Conservation (phyloP, 306 rosid genomes). For the Inga laurina region DNA sequence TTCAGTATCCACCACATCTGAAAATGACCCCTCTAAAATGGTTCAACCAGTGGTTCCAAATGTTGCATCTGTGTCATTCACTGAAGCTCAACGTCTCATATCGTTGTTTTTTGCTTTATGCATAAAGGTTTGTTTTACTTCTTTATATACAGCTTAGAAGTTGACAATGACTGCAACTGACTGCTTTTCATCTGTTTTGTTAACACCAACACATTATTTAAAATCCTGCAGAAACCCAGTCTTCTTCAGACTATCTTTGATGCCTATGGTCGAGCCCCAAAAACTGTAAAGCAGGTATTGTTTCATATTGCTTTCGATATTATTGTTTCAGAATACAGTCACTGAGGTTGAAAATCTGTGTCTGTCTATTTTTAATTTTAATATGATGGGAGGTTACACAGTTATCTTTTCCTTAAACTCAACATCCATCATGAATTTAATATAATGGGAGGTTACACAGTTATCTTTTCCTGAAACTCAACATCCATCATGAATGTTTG, state of each 20-base stretch:
- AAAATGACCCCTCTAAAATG: slow-evolving; percentile 51
- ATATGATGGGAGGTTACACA: background rate
- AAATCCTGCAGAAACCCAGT: slow-evolving; percentile 77
- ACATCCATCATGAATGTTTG: background rate
- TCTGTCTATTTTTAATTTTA: background rate
- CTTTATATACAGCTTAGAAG: background rate
- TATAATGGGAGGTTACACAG: background rate
- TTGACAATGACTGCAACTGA: slow-evolving; percentile 16
- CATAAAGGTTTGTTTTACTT: slow-evolving; percentile 69
- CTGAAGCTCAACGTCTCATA: slow-evolving; percentile 83
- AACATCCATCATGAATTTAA: background rate
- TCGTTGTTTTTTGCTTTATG: slow-evolving; percentile 93
- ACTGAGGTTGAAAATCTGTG: background rate
- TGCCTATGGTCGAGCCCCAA: slow-evolving; percentile 68
- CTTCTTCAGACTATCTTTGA: slow-evolving; percentile 83
- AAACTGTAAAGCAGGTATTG: slow-evolving; percentile 81
- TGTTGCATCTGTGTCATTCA: slow-evolving; percentile 55
- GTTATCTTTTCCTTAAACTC: background rate
- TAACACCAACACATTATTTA: slow-evolving; percentile 19
- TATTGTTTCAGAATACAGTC: slow-evolving; percentile 13
- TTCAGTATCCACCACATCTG: slow-evolving; percentile 61
- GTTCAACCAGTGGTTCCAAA: slow-evolving; percentile 39
- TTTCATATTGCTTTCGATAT: slow-evolving; percentile 24
- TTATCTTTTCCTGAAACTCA: background rate
- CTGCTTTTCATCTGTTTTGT: slow-evolving; percentile 25